Base-by-base conservation (phyloP, 2,329 filamentous ascomycete species). In the Fusarium floridanum region DNA sequence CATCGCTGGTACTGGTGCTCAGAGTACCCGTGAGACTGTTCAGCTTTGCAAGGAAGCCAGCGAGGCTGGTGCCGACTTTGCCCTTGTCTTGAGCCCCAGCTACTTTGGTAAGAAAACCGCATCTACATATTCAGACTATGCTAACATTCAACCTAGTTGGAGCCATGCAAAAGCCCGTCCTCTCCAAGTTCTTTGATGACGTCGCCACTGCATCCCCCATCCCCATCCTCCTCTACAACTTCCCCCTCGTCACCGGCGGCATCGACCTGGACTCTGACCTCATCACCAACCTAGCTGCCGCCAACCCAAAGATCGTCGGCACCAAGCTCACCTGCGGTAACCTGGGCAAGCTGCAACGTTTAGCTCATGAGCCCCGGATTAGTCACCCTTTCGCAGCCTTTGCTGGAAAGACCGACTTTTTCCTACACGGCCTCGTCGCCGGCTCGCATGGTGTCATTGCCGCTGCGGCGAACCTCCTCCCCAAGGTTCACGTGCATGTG, bases 371-470 rank as follows among this genome's bases (percentile, higher is more conserved):
- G 12, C 63, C 63, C 2, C 55, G 41, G 12, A 36, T 67, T 9
- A 24, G 57, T 3, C 34, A 45, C 48, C 32, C 41, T 12, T 95
- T 94, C 85, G 87, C 93, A 80, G 92, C 91, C 73, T 89, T 92
- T 77, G 92, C 91, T 53, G 93, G 93, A 66, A 92, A 90, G 60
- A 91, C 92, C 53, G 93, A 95, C 82, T 94, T 94, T 82, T 91
- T 91, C 16, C 83, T 95, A 11, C 92, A 94, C 80, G 91, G 91
- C 1, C 82, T 94, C 37, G 86, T 93, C 48, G 91, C 90, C 8
- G 93, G 93, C 32, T 92, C 91, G 6, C 89, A 91, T 68, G 93
- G 93, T 45, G 89, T 93, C 77, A 92, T 95, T 72, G 91, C 90
- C 11, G 93, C 92, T 6, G 85, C 93, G 65, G 93, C 89, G 29